phyloP scores from a whole-genome alignment of 305 asterid genomes.

The Fraxinus sp. region DNA sequence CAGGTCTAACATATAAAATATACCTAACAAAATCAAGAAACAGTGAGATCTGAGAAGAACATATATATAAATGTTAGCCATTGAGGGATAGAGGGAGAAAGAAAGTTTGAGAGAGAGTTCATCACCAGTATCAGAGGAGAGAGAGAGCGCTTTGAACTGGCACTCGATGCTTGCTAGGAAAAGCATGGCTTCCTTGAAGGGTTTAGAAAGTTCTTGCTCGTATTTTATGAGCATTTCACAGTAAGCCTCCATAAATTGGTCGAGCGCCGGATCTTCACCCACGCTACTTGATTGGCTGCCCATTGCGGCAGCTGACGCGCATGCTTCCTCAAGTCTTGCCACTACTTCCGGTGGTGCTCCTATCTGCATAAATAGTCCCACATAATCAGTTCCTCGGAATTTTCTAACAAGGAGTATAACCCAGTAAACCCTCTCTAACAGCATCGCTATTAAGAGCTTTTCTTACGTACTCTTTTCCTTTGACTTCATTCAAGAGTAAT shows the following conservation, averaged over 20 bases:
- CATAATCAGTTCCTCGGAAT: neutral
- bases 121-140: slow-evolving; percentile 64
- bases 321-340: slow-evolving; percentile 79
- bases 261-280: slow-evolving; percentile 89
- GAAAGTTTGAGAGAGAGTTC: neutral
- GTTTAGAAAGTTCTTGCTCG: slow-evolving; percentile 90
- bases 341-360: slow-evolving; percentile 98
- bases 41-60: slow-evolving; percentile 34
- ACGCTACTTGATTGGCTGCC: slow-evolving; percentile 40
- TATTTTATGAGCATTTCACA: slow-evolving; percentile 89
- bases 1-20: slow-evolving; percentile 22
- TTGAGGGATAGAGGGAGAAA: neutral
- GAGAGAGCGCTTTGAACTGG: slow-evolving; percentile 73
- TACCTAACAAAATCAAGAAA: slow-evolving; percentile 28
- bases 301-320: slow-evolving; percentile 54
- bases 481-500: neutral
- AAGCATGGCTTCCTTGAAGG: slow-evolving; percentile 91
- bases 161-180: slow-evolving; percentile 75
- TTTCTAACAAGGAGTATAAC: neutral
- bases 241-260: slow-evolving; percentile 96
- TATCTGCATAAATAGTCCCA: slow-evolving; percentile 45
- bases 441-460: neutral
- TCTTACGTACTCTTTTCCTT: neutral
- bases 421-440: neutral
- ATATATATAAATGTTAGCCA: slow-evolving; percentile 17